Percentiles rank a stretch among this genome's conserved stretches.
Conservation (phyloP, 2,329 filamentous ascomycete genomes). For the Fusarium setosum region DNA sequence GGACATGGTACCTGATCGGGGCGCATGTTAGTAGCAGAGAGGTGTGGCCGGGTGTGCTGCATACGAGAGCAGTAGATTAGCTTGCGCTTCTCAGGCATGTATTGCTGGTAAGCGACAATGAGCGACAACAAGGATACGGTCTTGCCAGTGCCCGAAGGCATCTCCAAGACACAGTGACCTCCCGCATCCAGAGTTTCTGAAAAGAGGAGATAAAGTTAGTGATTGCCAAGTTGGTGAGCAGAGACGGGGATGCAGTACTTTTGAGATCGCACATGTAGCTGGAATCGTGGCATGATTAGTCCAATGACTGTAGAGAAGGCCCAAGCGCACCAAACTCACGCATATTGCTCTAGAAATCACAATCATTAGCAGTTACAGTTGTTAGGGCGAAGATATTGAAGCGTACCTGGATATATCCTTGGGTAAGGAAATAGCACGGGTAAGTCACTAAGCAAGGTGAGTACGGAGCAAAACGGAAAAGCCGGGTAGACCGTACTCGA, state of each 20-base stretch:
- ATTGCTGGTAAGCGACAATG: slow-evolving; percentile 96
- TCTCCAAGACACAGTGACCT: slow-evolving; percentile 96
- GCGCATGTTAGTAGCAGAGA: slow-evolving; percentile 7
- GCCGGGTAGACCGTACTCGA: slow-evolving; percentile 53
- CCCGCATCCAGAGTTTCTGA: slow-evolving; percentile 86
- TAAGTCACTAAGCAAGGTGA: slow-evolving; percentile 58
- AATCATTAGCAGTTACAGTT: not conserved
- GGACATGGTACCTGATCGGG: slow-evolving; percentile 83
- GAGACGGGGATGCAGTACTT: slow-evolving; percentile 50
- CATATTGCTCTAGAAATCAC: slow-evolving; percentile 62
- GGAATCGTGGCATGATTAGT: slow-evolving; percentile 11
- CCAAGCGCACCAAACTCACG: slow-evolving; percentile 48
- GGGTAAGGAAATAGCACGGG: slow-evolving; percentile 70
- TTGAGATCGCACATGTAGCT: slow-evolving; percentile 70
- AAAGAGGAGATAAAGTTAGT: slow-evolving; percentile 4
- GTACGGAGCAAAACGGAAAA: slow-evolving; percentile 1
- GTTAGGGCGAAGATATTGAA: not conserved
- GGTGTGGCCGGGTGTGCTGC: slow-evolving; percentile 7
- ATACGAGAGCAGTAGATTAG: slow-evolving; percentile 96
- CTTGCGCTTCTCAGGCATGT: slow-evolving; percentile 92
- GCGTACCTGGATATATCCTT: slow-evolving; percentile 66
- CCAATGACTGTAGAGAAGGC: not conserved
- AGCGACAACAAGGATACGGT: slow-evolving; percentile 94
- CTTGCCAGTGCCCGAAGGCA: slow-evolving; percentile 99
- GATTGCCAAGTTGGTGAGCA: not conserved